A percentile compares a stretch with the other conserved stretches of the same genome.
Evolutionary conservation across 169 alveolate species (phyloP).

Genomic region (Babesia bigemina): DNA sequence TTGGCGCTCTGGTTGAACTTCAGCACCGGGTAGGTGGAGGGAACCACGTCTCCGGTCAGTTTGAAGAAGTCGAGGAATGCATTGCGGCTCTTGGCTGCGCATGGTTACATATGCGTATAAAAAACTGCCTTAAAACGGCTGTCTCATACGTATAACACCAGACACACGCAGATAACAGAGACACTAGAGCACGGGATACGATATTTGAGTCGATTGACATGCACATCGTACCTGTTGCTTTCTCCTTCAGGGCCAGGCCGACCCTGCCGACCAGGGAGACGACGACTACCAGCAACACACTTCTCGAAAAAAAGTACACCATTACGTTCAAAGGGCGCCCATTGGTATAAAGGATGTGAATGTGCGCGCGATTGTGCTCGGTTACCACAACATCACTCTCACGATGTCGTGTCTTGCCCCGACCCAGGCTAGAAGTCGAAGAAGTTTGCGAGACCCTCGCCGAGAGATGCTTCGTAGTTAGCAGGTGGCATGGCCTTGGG

Average conservation of each 20-base stretch:
- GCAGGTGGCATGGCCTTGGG: neutral
- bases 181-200: neutral
- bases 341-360: neutral
- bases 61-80: slow-evolving; percentile 28
- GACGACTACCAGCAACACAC: too few species aligned
- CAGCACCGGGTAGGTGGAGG: slow-evolving; percentile 62
- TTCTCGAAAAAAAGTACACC: too few species aligned
- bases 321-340: too few species aligned
- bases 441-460: slow-evolving; percentile 13
- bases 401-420: slow-evolving; percentile 26
- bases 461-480: slow-evolving; percentile 10
- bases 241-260: neutral
- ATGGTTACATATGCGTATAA: neutral
- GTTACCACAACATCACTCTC: neutral
- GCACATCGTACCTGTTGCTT: slow-evolving; percentile 8
- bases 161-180: neutral
- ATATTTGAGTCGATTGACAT: too few species aligned
- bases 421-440: slow-evolving; percentile 13
- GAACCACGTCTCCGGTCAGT: slow-evolving; percentile 53
- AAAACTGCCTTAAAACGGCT: too few species aligned
- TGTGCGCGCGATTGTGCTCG: neutral
- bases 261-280: neutral
- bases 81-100: slow-evolving; percentile 7
- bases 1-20: slow-evolving; percentile 61
- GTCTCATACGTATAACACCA: neutral